phyloP scores from a whole-genome alignment of 2,329 filamentous ascomycete species.

The Sporothrix humicola region DNA sequence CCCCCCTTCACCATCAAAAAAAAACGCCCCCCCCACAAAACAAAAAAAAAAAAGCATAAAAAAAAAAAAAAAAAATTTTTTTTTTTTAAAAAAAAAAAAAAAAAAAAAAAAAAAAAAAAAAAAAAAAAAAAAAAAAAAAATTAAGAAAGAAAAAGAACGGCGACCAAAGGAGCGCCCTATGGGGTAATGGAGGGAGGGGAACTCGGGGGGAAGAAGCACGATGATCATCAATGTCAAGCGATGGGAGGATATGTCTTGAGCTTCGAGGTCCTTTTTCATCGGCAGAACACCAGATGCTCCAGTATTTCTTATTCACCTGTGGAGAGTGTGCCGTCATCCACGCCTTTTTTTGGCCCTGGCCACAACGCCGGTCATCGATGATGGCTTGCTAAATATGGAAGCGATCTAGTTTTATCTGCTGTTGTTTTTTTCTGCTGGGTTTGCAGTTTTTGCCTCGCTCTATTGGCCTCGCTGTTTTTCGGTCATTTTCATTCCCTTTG shows the following conservation, averaged over 20 bases:
- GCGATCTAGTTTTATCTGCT: slow-evolving; percentile 1
- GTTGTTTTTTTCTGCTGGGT: too few species aligned
- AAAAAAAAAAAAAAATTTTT: background rate
- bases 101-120: too few species aligned
- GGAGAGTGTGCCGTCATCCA: slow-evolving; percentile 4
- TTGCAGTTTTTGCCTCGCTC: slow-evolving; percentile 14
- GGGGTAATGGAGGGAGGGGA: background rate
- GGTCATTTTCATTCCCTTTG: background rate
- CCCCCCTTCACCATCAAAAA: too few species aligned
- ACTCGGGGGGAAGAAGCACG: background rate
- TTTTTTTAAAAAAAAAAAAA: background rate
- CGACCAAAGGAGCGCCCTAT: background rate
- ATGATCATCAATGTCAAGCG: background rate
- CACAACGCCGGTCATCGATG: background rate
- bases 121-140: too few species aligned
- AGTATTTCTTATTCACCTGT: slow-evolving; percentile 19
- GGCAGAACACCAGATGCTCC: slow-evolving; percentile 3
- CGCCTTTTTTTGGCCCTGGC: background rate
- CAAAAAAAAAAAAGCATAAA: too few species aligned
- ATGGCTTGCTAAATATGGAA: slow-evolving; percentile 19
- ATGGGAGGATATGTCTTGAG: background rate
- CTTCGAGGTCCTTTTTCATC: slow-evolving; percentile 1
- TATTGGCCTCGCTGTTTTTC: background rate
- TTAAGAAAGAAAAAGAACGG: background rate
- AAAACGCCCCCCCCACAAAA: too few species aligned